Base-by-base conservation (phyloP, 257 asterid genomes). In the Handroanthus guayacan region DNA sequence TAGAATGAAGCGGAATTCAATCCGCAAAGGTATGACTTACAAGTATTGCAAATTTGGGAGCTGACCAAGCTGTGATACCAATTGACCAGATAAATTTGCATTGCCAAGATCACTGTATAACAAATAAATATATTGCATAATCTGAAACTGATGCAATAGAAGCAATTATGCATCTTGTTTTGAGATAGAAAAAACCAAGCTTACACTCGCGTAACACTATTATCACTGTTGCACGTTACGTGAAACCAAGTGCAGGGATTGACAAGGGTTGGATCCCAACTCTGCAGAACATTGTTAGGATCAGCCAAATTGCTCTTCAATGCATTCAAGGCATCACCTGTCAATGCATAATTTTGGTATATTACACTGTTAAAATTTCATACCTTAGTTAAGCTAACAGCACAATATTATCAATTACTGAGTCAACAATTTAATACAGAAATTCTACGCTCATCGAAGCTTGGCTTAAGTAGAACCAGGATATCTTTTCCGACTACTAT, bases 191-290 rank as follows among this genome's bases (percentile, higher is more conserved):
- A 44, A 4, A 71, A 61, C n/a, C 57, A 44, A 71, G 76, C 97
- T 86, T 83, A 95, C 99, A 95, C 97, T 87, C 98, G 85, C 5
- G 96, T 95, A 69, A 95, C 99, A 44, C 82, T 81, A 77, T 95
- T 91, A 7, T 90, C 97, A 34, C 81, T 82, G 82, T 86, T 93
- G 92, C 99, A 95, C 0, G 97, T 91, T 25, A 95, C 97, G 37
- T 95, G 98, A 83, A 92, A 92, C 99, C 99, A 95, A 62, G 98
- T 92, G 75, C 99, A 95, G 9, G 98, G 99, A 82, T 95, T 95
- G 72, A 93, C 99, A 52, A 93, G 98, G 39, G 98, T 91, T 17
- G 97, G 81, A 78, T 95, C 98, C 99, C 99, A 95, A 82, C 97
- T 95, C 90, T 91, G 97, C 25, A 95, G 91, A 74, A 95, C 99